These are phyloP conservation scores for Solanum stenotomum DNA, from an alignment of 257 asterid genomes.

Conservation along the genomic window DNA sequence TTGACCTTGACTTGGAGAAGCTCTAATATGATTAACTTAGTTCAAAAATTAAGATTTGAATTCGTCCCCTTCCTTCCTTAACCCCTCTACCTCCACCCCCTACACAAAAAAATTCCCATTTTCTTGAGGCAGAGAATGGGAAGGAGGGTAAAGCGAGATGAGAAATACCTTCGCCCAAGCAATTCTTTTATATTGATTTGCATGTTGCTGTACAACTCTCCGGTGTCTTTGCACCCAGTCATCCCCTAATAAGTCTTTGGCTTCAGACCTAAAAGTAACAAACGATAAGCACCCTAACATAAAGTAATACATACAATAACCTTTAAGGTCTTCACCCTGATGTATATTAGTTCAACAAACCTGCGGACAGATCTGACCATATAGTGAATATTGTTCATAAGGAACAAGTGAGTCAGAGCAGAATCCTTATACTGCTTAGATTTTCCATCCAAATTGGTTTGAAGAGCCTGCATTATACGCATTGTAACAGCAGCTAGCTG, in stretches of 20 bases:
- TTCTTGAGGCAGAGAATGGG: background rate
- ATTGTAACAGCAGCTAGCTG: constrained; percentile 93
- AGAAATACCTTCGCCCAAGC: constrained; percentile 85
- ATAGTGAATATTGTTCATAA: constrained; percentile 95
- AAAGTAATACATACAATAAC: background rate
- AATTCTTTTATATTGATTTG: constrained; percentile 88
- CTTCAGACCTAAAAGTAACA: constrained; percentile 75
- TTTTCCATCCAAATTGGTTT: constrained; percentile 95
- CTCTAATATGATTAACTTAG: background rate
- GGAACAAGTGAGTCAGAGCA: constrained; percentile 83
- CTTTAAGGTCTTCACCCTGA: background rate
- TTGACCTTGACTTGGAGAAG: background rate
- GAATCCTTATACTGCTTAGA: constrained; percentile 89
- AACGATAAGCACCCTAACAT: background rate
- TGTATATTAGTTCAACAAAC: constrained; percentile 18
- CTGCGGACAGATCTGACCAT: constrained; percentile 99
- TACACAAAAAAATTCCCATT: background rate
- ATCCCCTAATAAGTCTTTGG: constrained; percentile 93
- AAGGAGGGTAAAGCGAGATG: background rate
- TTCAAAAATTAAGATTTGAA: background rate
- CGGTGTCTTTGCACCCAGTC: constrained; percentile 99
- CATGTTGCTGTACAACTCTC: constrained; percentile 92
- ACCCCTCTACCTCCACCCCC: background rate
- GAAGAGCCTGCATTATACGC: constrained; percentile 98
- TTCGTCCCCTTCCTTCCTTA: background rate